Conservation (phyloP, 345 rosid genomes). For the Eucalyptus paniculata region DNA sequence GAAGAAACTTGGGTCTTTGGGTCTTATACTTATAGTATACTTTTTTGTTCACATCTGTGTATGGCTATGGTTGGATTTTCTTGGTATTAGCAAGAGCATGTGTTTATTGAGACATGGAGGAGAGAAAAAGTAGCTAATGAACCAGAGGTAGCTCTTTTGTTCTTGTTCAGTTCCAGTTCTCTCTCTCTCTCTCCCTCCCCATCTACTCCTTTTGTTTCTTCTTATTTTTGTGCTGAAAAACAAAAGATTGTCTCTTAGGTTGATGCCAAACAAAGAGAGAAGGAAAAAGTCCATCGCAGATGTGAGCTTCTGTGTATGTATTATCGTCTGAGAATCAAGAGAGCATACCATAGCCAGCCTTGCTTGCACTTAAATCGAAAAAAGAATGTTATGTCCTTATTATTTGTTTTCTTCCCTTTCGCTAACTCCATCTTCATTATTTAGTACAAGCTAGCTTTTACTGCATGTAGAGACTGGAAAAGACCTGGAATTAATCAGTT, state of each 20-base stretch:
- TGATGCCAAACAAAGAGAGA: slow-evolving; percentile 31
- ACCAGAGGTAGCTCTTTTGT: background rate
- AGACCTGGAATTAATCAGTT: background rate
- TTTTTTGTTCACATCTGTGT: slow-evolving; percentile 25
- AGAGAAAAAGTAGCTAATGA: slow-evolving; percentile 10
- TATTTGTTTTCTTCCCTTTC: background rate
- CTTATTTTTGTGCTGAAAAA: slow-evolving; percentile 5
- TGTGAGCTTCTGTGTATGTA: background rate
- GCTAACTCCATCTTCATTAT: background rate
- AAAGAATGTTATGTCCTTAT: background rate
- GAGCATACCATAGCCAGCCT: background rate
- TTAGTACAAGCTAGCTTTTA: background rate
- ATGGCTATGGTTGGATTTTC: slow-evolving; percentile 27
- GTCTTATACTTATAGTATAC: background rate
- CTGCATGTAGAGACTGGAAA: background rate
- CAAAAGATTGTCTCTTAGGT: slow-evolving; percentile 54
- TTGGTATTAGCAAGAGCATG: background rate
- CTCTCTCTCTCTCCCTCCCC: background rate
- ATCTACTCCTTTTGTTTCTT: slow-evolving; percentile 8
- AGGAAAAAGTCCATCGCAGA: background rate
- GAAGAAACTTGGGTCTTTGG: background rate
- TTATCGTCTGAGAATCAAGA: background rate
- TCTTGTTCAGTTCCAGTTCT: background rate
- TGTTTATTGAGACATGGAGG: background rate
- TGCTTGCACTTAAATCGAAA: background rate